Evolutionary conservation across 257 asterid species (phyloP), one percentile per base, ranked within the genome.

Genomic region (Scutellaria galericulata): DNA sequence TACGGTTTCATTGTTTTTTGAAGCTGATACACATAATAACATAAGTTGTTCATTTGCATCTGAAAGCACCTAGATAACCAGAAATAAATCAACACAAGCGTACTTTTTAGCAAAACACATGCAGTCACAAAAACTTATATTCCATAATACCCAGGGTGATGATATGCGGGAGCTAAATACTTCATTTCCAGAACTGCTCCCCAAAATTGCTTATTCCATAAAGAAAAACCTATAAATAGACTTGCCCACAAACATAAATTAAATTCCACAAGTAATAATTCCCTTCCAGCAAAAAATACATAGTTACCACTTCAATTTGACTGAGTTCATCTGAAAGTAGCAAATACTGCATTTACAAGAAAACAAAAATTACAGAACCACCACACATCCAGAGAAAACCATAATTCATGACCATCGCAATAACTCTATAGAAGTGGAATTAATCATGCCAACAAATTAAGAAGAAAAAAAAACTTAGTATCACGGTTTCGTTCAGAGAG

Each of bases 141-240:
- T 57, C 8, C 31, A 10, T n/a, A 10, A n/a, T 68, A 37, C 24
- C 13, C 47, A n/a, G 13, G 2, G n/a, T 7, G 22, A 12, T 52
- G 3, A 11, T 35, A 59, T 40, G 12, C 39, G 31, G 52, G 7
- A 56, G 7, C 37, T 15, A 48, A 13, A 6, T 9, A 57, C 39
- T 42, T 12, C 37, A 40, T 53, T 24, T 15, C 20, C 9, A 20
- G 45, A 10, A 6, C 20, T 10, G 1, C 14, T 46, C 18, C 41
- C 42, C 57, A 31, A 53, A 73, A 61, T 47, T 67, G 50, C 48
- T 75, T 9, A 41, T 45, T 60, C 47, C 68, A 53, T 44, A 35
- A 9, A 63, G 61, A 56, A 37, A 65, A 10, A 27, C 10, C 48
- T 2, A 40, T 7, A 62, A 46, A 54, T 24, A 12, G 15, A 20